phyloP scores from a whole-genome alignment of 768 basidiomycete species.

The Trametes maxima region DNA sequence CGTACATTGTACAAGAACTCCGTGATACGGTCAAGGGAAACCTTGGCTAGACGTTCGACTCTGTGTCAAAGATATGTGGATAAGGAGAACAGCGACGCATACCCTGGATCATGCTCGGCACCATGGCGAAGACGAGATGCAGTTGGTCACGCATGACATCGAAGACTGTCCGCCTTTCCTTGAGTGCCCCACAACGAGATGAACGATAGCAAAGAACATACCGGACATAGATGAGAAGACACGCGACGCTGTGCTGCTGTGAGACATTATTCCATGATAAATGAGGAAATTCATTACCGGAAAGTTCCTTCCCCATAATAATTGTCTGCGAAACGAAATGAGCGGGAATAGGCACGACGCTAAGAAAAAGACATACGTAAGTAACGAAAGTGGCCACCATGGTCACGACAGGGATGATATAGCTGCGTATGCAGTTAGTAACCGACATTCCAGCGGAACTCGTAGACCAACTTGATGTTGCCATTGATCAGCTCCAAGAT shows the following conservation, averaged over 20 bases:
- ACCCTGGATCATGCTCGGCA: slow-evolving; percentile 36
- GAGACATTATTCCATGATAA: not conserved
- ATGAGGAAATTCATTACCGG: slow-evolving; percentile 24
- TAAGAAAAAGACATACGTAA: slow-evolving; percentile 44
- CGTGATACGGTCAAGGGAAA: slow-evolving; percentile 63
- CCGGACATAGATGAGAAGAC: slow-evolving; percentile 44
- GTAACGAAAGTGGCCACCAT: slow-evolving; percentile 68
- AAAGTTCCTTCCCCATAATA: slow-evolving; percentile 42
- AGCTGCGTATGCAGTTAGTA: slow-evolving; percentile 38
- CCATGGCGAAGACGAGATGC: slow-evolving; percentile 35
- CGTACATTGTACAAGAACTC: slow-evolving; percentile 45
- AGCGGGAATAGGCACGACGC: not conserved
- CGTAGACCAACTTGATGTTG: slow-evolving; percentile 44
- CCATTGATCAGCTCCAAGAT: slow-evolving; percentile 50
- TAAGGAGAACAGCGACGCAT: slow-evolving; percentile 38
- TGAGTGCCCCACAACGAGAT: not conserved
- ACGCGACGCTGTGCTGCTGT: slow-evolving; percentile 31
- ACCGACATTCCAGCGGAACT: not conserved
- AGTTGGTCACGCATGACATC: slow-evolving; percentile 59
- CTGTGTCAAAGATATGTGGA: not conserved
- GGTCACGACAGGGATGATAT: slow-evolving; percentile 60
- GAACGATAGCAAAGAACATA: not conserved
- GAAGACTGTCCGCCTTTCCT: slow-evolving; percentile 45
- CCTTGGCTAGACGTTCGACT: slow-evolving; percentile 45
- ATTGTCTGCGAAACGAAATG: slow-evolving; percentile 33